These are phyloP conservation scores for Diplodia scrobiculata DNA, from an alignment of 2,329 filamentous ascomycete genomes.

Conservation along the genomic window DNA sequence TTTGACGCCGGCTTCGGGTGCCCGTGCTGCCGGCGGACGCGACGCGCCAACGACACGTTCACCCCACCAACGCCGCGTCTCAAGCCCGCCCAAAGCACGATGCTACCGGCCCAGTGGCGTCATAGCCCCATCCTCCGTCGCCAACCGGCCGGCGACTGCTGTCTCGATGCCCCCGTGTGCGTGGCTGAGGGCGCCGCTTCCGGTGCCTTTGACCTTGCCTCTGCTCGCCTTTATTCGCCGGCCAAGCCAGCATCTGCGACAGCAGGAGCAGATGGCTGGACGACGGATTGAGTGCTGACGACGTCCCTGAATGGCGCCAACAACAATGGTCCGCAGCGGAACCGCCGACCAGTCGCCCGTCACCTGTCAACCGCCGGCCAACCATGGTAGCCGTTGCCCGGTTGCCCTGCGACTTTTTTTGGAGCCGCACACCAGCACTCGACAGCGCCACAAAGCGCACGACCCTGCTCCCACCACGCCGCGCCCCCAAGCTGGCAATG, in stretches of 20 bases:
- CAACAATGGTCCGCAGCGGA: slow-evolving; percentile 3
- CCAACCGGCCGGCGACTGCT: not conserved
- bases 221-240: not conserved
- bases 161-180: not conserved
- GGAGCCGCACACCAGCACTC: slow-evolving; percentile 11
- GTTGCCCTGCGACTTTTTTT: not conserved
- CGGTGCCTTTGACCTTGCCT: not conserved
- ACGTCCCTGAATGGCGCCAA: not conserved
- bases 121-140: slow-evolving; percentile 5
- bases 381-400: not conserved
- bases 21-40: not conserved
- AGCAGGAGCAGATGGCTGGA: not conserved
- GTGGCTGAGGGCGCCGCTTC: slow-evolving; percentile 1
- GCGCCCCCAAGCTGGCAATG: not conserved
- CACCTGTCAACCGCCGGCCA: not conserved
- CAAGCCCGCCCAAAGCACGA: not conserved
- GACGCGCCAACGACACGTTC: slow-evolving; percentile 4
- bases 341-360: not conserved
- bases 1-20: slow-evolving; percentile 5
- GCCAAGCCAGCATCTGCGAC: not conserved
- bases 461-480: not conserved
- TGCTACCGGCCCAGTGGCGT: slow-evolving; percentile 1
- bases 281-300: not conserved
- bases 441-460: slow-evolving; percentile 5
- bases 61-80: not conserved